Evolutionary conservation across 1,284 basidiomycete species (phyloP).

Genomic region (Polyporus tsugae): DNA sequence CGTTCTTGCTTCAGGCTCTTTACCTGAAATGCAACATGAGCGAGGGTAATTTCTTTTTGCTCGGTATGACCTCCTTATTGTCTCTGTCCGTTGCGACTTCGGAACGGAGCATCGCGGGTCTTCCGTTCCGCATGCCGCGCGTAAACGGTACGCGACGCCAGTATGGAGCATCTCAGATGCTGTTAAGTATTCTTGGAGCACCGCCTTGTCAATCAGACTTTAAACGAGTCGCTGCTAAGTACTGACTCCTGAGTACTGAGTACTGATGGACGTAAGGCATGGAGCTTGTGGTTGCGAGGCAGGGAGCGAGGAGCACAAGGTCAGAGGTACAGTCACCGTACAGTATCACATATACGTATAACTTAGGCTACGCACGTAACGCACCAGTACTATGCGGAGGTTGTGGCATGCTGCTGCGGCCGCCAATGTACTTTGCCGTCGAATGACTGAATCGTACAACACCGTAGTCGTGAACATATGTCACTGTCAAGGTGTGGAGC

Average conservation of each 20-base stretch:
- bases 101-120: background rate
- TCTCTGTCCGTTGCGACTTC: background rate
- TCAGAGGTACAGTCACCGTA: too few relatives aligned
- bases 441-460: background rate
- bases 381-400: background rate
- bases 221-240: conserved; percentile 7
- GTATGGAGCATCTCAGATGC: conserved; percentile 5
- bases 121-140: background rate
- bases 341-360: background rate
- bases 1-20: background rate
- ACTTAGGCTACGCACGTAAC: background rate
- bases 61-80: background rate
- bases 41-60: background rate
- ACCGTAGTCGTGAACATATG: background rate
- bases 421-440: too few relatives aligned
- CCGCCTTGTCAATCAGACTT: conserved; percentile 13
- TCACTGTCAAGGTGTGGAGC: conserved; percentile 4
- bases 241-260: background rate
- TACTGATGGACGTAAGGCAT: background rate
- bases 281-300: background rate
- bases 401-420: background rate
- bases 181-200: conserved; percentile 14
- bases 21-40: background rate
- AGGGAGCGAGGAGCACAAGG: background rate
- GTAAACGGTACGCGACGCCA: background rate